Evolutionary conservation across 192 early-diverging fungal genomes (phyloP).

Genomic region (Chytriomyces sp.): DNA sequence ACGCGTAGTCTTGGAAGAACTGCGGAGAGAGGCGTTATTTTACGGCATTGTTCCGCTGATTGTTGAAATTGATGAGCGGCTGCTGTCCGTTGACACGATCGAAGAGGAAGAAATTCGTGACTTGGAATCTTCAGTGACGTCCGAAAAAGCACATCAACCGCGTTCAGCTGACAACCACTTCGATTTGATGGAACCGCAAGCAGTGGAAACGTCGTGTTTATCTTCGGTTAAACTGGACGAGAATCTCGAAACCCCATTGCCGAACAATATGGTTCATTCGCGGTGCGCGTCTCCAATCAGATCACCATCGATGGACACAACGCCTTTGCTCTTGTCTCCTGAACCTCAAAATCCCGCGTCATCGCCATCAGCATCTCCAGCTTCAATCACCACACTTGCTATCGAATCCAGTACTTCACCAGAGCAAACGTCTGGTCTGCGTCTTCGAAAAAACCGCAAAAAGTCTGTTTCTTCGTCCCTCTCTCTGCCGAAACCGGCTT

Average conservation of each 20-base stretch:
- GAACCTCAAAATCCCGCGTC: background rate
- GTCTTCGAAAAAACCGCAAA: background rate
- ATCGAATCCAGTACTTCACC: background rate
- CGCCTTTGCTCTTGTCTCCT: background rate
- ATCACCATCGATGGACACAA: background rate
- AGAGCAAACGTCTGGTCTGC: background rate
- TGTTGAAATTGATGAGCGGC: constrained; percentile 43
- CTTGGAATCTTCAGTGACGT: background rate
- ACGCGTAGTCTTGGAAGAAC: background rate
- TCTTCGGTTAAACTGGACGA: too few relatives aligned
- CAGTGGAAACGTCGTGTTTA: too few relatives aligned
- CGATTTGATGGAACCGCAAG: too few relatives aligned
- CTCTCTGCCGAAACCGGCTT: background rate
- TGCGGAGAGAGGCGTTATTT: constrained; percentile 34
- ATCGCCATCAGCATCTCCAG: background rate
- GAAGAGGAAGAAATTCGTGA: constrained; percentile 32
- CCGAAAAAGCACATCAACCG: too few relatives aligned
- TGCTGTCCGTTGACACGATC: constrained; percentile 28
- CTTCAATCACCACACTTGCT: background rate
- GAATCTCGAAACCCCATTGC: too few relatives aligned
- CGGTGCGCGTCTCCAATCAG: background rate
- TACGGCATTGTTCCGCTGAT: constrained; percentile 36
- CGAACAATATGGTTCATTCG: background rate
- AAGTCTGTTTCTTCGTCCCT: background rate
- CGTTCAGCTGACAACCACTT: too few relatives aligned